Evolutionary conservation across 345 rosid species (phyloP).

Genomic region (Rubroshorea leprosula): DNA sequence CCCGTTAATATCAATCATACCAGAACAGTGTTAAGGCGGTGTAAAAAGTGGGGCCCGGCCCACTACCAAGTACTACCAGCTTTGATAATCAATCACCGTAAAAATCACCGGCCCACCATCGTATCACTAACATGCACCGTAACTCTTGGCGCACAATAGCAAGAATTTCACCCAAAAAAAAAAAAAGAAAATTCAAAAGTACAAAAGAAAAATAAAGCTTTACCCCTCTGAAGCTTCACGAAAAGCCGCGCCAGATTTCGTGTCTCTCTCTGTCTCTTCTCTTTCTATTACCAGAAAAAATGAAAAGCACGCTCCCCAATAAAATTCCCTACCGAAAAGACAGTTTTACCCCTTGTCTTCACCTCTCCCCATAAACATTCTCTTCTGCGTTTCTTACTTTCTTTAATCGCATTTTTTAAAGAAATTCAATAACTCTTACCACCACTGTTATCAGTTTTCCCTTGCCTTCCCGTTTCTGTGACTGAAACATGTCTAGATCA

Average conservation of each 20-base stretch:
- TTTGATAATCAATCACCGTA: not conserved
- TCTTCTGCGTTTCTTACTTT: not conserved
- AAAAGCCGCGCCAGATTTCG: conserved; percentile 44
- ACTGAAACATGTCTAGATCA: conserved; percentile 33
- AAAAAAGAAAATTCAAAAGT: not conserved
- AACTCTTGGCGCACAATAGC: not conserved
- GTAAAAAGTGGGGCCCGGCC: conserved; percentile 4
- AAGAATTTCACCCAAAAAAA: not conserved
- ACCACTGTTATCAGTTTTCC: not conserved
- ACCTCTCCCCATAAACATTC: conserved; percentile 1
- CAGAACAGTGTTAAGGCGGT: no score
- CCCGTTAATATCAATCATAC: not conserved
- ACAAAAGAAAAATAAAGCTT: conserved; percentile 7
- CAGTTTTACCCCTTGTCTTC: conserved; percentile 7
- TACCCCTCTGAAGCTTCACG: conserved; percentile 10
- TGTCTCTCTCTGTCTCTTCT: conserved; percentile 17
- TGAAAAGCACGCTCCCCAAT: conserved; percentile 21
- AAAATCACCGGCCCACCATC: not conserved
- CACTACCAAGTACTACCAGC: no score
- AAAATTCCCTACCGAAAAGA: conserved; percentile 6
- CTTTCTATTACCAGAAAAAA: not conserved
- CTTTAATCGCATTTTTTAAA: not conserved
- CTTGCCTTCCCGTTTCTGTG: not conserved
- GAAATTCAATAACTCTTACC: not conserved
- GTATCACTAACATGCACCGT: not conserved